Percentiles rank a stretch among this genome's conserved stretches.
Conservation (phyloP, 1,284 basidiomycete genomes). For the Exsudoporus floridanus region DNA sequence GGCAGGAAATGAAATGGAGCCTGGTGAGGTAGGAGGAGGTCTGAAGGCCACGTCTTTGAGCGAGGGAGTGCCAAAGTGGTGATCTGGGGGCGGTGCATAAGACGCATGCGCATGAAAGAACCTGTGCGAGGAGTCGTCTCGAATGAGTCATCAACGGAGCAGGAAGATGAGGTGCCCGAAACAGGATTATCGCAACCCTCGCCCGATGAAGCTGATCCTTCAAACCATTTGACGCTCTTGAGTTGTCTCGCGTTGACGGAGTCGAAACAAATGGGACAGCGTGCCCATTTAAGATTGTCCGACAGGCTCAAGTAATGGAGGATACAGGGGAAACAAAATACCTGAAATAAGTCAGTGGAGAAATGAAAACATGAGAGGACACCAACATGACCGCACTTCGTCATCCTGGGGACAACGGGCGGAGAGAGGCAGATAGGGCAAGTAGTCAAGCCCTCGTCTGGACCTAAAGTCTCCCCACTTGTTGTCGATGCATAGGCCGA, state of each 20-base stretch:
- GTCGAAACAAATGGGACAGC: slow-evolving; percentile 97
- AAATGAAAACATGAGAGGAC: slow-evolving; percentile 13
- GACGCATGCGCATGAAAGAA: slow-evolving; percentile 75
- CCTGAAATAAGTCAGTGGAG: slow-evolving; percentile 43
- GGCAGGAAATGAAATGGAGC: slow-evolving; percentile 96
- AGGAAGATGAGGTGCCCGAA: slow-evolving; percentile 47
- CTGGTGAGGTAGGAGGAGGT: slow-evolving; percentile 84
- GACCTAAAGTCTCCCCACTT: slow-evolving; percentile 38
- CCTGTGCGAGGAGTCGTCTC: slow-evolving; percentile 47
- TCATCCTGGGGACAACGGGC: slow-evolving; percentile 93
- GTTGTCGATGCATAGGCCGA: slow-evolving; percentile 60
- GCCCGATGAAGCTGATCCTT: slow-evolving; percentile 42
- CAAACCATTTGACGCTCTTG: slow-evolving; percentile 88
- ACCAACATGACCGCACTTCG: slow-evolving; percentile 94
- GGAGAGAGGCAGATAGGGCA: slow-evolving; percentile 96
- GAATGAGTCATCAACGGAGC: slow-evolving; percentile 31
- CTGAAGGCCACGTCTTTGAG: slow-evolving; percentile 91
- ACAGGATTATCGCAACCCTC: slow-evolving; percentile 41
- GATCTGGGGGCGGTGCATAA: slow-evolving; percentile 91
- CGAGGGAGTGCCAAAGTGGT: slow-evolving; percentile 94
- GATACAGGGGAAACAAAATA: slow-evolving; percentile 89
- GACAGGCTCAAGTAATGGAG: slow-evolving; percentile 88
- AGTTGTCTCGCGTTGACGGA: slow-evolving; percentile 89
- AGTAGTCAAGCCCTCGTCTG: slow-evolving; percentile 63
- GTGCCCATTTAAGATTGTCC: slow-evolving; percentile 78